A percentile compares a stretch with the other conserved stretches of the same genome.
These are phyloP conservation scores for Juncus inflexus DNA, from an alignment of 176 grass and related monocot species.

Conservation along the genomic window DNA sequence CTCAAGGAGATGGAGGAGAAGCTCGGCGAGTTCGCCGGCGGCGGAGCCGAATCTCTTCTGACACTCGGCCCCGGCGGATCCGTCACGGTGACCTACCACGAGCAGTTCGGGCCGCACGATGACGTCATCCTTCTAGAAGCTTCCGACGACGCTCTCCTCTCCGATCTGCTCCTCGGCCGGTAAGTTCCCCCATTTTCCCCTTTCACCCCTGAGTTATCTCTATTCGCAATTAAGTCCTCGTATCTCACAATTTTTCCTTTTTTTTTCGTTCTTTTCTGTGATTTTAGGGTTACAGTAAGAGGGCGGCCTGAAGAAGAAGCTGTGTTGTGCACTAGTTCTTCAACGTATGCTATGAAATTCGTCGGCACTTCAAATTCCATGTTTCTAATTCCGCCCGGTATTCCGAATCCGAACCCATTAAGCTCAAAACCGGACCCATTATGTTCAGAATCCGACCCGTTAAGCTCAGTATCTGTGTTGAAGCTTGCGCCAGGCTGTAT, in stretches of 20 bases:
- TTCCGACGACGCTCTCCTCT: conserved; percentile 47
- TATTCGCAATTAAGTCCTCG: neutral
- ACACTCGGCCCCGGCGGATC: conserved; percentile 39
- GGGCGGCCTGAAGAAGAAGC: conserved; percentile 74
- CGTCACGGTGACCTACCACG: conserved; percentile 69
- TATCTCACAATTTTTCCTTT: neutral
- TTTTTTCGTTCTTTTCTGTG: neutral
- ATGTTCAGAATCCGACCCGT: conserved; percentile 29
- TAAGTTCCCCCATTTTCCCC: conserved; percentile 22
- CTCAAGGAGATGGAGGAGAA: neutral
- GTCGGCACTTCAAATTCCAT: conserved; percentile 83
- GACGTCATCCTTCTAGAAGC: conserved; percentile 82
- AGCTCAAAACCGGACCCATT: conserved; percentile 14
- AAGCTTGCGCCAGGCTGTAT: conserved; percentile 73
- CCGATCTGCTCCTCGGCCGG: conserved; percentile 59
- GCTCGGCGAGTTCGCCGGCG: conserved; percentile 32
- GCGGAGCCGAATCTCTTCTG: conserved; percentile 59
- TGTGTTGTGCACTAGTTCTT: conserved; percentile 72
- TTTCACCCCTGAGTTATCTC: neutral
- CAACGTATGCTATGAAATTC: conserved; percentile 94
- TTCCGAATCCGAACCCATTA: conserved; percentile 12
- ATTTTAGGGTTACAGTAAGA: conserved; percentile 45
- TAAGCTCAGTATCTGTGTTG: conserved; percentile 42
- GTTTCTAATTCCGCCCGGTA: conserved; percentile 60
- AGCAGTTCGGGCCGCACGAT: conserved; percentile 52